Conservation (phyloP, 345 rosid species). For the Mallotus nudiflorus region DNA sequence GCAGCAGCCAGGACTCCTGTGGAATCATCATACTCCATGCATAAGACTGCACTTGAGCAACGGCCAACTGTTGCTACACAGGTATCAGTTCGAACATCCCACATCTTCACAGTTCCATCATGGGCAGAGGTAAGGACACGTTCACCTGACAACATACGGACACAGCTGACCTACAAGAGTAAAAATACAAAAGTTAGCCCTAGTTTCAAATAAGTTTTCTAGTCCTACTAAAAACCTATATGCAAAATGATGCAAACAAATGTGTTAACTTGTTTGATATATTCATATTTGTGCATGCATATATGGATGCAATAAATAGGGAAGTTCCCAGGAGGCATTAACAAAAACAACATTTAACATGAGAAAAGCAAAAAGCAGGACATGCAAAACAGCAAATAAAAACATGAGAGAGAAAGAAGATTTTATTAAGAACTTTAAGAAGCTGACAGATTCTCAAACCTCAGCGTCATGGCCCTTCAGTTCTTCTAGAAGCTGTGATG, state of each 20-base stretch:
- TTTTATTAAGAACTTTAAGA: neutral
- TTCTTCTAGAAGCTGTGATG: constrained; percentile 86
- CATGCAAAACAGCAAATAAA: neutral
- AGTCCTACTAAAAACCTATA: neutral
- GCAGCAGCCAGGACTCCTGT: constrained; percentile 94
- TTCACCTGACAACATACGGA: constrained; percentile 93
- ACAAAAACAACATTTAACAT: neutral
- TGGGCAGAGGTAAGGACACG: constrained; percentile 90
- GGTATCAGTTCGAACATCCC: constrained; percentile 98
- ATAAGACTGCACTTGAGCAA: constrained; percentile 82
- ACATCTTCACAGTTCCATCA: constrained; percentile 96
- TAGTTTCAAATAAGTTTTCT: neutral
- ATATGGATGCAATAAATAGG: neutral
- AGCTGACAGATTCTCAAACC: constrained; percentile 49
- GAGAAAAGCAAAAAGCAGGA: neutral
- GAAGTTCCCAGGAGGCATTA: neutral
- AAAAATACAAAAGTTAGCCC: constrained; percentile 4
- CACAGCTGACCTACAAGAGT: constrained; percentile 71
- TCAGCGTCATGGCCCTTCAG: constrained; percentile 92
- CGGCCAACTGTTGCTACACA: constrained; percentile 99
- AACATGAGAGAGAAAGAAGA: too few relatives aligned
- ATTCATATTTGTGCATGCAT: neutral
- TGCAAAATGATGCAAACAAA: neutral
- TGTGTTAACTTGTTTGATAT: neutral
- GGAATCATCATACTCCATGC: constrained; percentile 97